These are phyloP conservation scores for Clavispora asparagi DNA, from an alignment of 805 yeast genomes.

Conservation along the genomic window DNA sequence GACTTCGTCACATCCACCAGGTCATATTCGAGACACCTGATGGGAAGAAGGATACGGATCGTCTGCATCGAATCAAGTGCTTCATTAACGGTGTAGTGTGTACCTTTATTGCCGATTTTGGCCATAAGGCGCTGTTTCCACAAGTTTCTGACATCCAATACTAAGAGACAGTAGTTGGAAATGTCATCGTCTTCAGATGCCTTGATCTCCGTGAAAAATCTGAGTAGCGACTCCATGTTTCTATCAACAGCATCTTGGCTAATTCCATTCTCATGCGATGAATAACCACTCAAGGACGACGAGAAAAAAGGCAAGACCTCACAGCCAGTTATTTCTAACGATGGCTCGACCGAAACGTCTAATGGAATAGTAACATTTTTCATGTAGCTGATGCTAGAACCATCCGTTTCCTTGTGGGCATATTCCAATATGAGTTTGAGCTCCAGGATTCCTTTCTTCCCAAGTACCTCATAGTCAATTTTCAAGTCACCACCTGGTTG, in stretches of 20 bases:
- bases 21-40: slow-evolving; percentile 47
- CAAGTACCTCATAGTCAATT: slow-evolving; percentile 55
- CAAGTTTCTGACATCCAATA: slow-evolving; percentile 75
- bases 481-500: slow-evolving; percentile 35
- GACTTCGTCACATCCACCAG: slow-evolving; percentile 41
- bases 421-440: slow-evolving; percentile 66
- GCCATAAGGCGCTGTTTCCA: slow-evolving; percentile 55
- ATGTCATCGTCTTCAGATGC: slow-evolving; percentile 20
- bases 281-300: slow-evolving; percentile 18
- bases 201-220: slow-evolving; percentile 21
- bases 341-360: slow-evolving; percentile 62
- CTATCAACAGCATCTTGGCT: slow-evolving; percentile 1
- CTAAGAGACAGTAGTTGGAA: slow-evolving; percentile 55
- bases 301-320: slow-evolving; percentile 59
- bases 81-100: slow-evolving; percentile 14
- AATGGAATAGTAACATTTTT: slow-evolving; percentile 66
- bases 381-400: slow-evolving; percentile 24
- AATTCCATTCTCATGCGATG: slow-evolving; percentile 1
- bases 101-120: slow-evolving; percentile 25
- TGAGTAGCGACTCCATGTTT: slow-evolving; percentile 24
- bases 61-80: slow-evolving; percentile 25
- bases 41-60: slow-evolving; percentile 64
- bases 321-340: slow-evolving; percentile 69
- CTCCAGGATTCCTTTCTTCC: slow-evolving; percentile 68
- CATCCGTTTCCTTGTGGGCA: slow-evolving; percentile 28